Evolutionary conservation across 805 yeast genomes (phyloP).

Genomic region (Pichia californica): DNA sequence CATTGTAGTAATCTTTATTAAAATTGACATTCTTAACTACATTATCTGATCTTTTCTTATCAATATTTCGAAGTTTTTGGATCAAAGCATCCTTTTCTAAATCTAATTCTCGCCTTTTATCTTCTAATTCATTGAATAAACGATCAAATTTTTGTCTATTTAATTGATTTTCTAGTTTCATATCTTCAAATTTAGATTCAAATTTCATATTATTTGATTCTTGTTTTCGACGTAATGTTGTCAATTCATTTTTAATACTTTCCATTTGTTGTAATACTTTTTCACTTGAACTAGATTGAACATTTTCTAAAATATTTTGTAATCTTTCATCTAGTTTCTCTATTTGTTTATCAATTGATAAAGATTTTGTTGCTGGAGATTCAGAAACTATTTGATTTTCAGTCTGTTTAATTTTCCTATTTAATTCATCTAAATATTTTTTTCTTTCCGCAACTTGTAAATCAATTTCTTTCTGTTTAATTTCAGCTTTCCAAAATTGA

Average conservation of each 20-base stretch:
- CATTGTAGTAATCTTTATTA: too few relatives aligned
- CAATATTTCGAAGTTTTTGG: constrained; percentile 5
- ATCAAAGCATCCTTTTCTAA: constrained; percentile 23
- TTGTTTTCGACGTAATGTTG: constrained; percentile 21
- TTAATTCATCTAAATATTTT: constrained; percentile 9
- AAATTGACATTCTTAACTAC: too few relatives aligned
- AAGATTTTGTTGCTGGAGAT: constrained; percentile 3
- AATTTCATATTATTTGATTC: constrained; percentile 56
- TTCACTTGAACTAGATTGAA: constrained; percentile 14
- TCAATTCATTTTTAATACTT: constrained; percentile 19
- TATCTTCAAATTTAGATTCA: constrained; percentile 61
- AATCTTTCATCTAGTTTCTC: constrained; percentile 12
- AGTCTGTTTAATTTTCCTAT: neutral
- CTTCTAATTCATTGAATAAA: constrained; percentile 20
- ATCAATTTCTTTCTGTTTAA: constrained; percentile 2
- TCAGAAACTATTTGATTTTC: neutral
- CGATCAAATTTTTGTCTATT: constrained; percentile 22
- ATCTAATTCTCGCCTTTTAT: constrained; percentile 23
- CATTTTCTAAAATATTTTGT: constrained; percentile 15
- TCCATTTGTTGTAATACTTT: constrained; percentile 17
- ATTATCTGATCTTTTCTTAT: neutral
- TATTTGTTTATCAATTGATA: constrained; percentile 5
- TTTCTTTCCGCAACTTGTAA: constrained; percentile 5
- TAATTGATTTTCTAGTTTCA: constrained; percentile 43
- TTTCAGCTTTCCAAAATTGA: neutral